phyloP scores from a whole-genome alignment of 2,329 filamentous ascomycete genomes.

The Fusarium paranaense region DNA sequence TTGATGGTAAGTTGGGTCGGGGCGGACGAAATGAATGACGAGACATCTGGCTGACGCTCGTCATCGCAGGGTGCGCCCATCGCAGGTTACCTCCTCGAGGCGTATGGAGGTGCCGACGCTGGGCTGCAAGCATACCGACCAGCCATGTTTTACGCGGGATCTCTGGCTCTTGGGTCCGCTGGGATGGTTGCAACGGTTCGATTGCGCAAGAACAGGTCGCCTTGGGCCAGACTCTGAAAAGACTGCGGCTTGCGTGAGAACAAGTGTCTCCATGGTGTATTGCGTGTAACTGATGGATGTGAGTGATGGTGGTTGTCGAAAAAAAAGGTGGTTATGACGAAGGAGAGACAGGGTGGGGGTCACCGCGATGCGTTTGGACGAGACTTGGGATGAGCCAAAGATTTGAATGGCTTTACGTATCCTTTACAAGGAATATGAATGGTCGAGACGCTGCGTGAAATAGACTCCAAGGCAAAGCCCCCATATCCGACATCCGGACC shows the following conservation, averaged over 20 bases:
- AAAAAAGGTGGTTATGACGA: conserved; percentile 11
- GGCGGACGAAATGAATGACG: neutral
- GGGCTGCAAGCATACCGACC: conserved; percentile 66
- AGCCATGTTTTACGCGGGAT: conserved; percentile 70
- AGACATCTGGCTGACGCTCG: conserved; percentile 12
- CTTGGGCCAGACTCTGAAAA: conserved; percentile 45
- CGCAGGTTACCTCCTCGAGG: conserved; percentile 67
- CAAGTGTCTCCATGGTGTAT: neutral
- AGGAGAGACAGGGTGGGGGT: conserved; percentile 25
- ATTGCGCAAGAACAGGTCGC: conserved; percentile 54
- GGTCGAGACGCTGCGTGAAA: neutral
- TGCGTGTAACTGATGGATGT: neutral
- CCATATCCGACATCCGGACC: conserved; percentile 31
- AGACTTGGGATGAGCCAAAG: neutral
- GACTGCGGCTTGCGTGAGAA: neutral
- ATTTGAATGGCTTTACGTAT: conserved; percentile 18
- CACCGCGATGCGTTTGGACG: neutral
- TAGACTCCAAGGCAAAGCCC: neutral
- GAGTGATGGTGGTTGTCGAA: conserved; percentile 11
- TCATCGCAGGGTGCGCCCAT: conserved; percentile 63
- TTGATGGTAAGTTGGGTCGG: conserved; percentile 58
- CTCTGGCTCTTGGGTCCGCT: conserved; percentile 60
- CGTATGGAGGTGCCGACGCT: conserved; percentile 62
- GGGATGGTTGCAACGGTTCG: conserved; percentile 56
- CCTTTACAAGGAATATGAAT: conserved; percentile 15